phyloP scores from a whole-genome alignment of 2,329 filamentous ascomycete species.

The Pleurostoma richardsiae region DNA sequence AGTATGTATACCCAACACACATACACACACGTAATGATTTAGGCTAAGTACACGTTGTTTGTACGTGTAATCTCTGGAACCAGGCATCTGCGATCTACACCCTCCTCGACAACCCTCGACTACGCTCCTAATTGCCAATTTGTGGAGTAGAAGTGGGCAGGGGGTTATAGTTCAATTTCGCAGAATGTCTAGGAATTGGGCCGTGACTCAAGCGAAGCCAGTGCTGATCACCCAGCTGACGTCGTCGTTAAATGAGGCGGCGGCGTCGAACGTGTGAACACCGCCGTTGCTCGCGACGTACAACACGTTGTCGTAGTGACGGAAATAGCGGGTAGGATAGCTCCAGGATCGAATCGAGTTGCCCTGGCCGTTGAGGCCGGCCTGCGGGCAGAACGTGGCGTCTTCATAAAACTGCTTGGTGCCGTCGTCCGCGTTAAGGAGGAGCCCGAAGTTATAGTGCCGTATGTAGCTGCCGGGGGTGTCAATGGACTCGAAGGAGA shows the following conservation, averaged over 20 bases:
- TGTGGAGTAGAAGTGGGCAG: too few relatives aligned
- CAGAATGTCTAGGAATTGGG: too few relatives aligned
- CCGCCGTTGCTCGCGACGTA: conserved; percentile 51
- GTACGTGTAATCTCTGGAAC: too few relatives aligned
- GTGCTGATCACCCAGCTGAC: conserved; percentile 42
- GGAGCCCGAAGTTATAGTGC: conserved; percentile 48
- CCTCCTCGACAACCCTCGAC: too few relatives aligned
- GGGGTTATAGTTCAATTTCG: too few relatives aligned
- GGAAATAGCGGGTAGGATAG: conserved; percentile 54
- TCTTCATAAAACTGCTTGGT: conserved; percentile 54
- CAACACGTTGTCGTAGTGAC: conserved; percentile 37
- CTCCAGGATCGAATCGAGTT: conserved; percentile 52
- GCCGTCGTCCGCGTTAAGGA: conserved; percentile 44
- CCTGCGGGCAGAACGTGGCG: conserved; percentile 56
- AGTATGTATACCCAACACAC: too few relatives aligned
- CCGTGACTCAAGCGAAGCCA: conserved; percentile 32
- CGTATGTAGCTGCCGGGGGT: conserved; percentile 54
- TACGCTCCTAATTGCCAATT: too few relatives aligned
- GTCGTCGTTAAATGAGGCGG: conserved; percentile 45
- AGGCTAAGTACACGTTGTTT: too few relatives aligned
- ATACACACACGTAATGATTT: too few relatives aligned
- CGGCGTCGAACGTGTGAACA: conserved; percentile 46
- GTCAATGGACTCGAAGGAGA: conserved; percentile 57
- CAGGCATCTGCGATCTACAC: too few relatives aligned
- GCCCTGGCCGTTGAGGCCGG: conserved; percentile 44